phyloP scores from a whole-genome alignment of 2,329 filamentous ascomycete genomes.

The Nothopassalora personata region DNA sequence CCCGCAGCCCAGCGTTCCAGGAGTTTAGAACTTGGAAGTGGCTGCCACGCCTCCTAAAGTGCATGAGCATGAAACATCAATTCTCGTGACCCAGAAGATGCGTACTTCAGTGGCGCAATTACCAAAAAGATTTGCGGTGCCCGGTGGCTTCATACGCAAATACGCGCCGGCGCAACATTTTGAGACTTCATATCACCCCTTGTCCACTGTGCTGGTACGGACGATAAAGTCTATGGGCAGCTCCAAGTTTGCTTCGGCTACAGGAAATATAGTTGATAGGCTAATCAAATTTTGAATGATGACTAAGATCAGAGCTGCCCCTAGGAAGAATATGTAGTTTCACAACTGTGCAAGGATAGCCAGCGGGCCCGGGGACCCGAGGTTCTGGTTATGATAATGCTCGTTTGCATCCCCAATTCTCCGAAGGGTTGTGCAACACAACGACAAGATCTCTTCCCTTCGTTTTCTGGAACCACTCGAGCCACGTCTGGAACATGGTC shows the following conservation, averaged over 20 bases:
- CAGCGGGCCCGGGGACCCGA: background rate
- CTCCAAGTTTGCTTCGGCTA: too few species aligned
- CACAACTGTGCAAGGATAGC: background rate
- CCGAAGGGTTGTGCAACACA: background rate
- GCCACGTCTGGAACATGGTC: background rate
- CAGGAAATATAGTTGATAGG: too few species aligned
- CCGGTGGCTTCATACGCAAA: background rate
- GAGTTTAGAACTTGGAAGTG: background rate
- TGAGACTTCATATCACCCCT: background rate
- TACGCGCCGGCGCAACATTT: background rate
- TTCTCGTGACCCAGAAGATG: background rate
- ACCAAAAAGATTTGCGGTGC: background rate
- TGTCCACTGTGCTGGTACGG: background rate
- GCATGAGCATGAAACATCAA: conserved; percentile 4
- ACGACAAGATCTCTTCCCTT: background rate
- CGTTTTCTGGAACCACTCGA: background rate
- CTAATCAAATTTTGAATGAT: too few species aligned
- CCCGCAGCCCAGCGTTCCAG: background rate
- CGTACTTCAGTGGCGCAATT: background rate
- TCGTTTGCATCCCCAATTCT: background rate
- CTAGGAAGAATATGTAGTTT: background rate
- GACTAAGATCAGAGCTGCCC: too few species aligned
- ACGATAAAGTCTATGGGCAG: too few species aligned
- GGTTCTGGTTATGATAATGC: background rate
- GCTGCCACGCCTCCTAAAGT: background rate